phyloP scores from a whole-genome alignment of 176 grass and related monocot genomes.

The Rhipidocladum racemiflorum region DNA sequence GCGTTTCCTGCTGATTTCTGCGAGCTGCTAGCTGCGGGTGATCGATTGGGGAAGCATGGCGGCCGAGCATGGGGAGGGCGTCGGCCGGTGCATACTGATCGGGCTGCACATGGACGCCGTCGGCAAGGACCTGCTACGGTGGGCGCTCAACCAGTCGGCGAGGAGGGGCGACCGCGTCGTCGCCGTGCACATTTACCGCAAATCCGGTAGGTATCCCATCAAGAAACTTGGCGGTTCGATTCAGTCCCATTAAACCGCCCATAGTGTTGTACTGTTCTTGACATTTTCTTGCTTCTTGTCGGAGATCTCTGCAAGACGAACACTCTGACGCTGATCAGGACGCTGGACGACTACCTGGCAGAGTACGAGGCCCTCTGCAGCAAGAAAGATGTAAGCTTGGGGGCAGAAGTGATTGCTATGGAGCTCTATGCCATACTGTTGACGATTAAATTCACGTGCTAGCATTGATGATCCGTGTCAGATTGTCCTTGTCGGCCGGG shows the following conservation, averaged over 20 bases:
- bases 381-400: conserved; percentile 60
- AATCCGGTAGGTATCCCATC: conserved; percentile 52
- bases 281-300: conserved; percentile 1
- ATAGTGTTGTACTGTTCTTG: not conserved
- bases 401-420: not conserved
- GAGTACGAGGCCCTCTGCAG: conserved; percentile 68
- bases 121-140: conserved; percentile 74
- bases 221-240: conserved; percentile 2
- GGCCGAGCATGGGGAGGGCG: conserved; percentile 34
- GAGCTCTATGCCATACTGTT: not conserved
- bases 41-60: conserved; percentile 23
- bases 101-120: conserved; percentile 78
- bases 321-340: conserved; percentile 67
- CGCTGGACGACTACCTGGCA: conserved; percentile 72
- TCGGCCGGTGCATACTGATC: conserved; percentile 68
- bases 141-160: conserved; percentile 56
- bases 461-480: conserved; percentile 28
- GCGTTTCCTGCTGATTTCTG: not conserved
- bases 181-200: conserved; percentile 88
- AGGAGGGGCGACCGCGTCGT: conserved; percentile 72
- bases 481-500: conserved; percentile 79
- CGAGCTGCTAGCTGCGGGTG: not conserved
- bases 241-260: not conserved
- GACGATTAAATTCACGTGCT: conserved; percentile 12
- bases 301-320: conserved; percentile 69